A percentile compares a stretch with the other conserved stretches of the same genome.
These are phyloP conservation scores for Sporobolomyces pararoseus DNA, from an alignment of 768 basidiomycete species.

Conservation along the genomic window DNA sequence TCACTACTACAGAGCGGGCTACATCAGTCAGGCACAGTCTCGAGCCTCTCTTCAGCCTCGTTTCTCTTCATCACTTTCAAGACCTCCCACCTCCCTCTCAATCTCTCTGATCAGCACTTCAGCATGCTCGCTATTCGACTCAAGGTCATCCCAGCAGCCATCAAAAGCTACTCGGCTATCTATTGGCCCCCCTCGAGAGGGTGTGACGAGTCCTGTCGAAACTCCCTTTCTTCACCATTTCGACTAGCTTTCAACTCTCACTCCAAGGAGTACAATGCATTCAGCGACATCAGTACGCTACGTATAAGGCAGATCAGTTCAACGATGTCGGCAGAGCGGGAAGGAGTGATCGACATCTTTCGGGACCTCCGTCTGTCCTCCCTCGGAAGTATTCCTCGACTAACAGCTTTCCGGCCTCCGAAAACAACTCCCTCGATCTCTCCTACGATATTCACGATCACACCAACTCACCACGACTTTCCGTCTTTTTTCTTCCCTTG, in stretches of 20 bases:
- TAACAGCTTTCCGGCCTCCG: too few relatives aligned
- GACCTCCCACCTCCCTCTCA: neutral
- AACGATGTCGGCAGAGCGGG: too few relatives aligned
- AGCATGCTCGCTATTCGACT: constrained; percentile 15
- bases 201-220: neutral
- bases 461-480: neutral
- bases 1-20: neutral
- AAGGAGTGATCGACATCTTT: too few relatives aligned
- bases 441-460: neutral
- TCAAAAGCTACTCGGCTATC: neutral
- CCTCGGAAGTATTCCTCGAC: too few relatives aligned
- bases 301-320: too few relatives aligned
- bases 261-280: too few relatives aligned
- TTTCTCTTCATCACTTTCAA: neutral
- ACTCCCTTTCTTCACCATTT: neutral
- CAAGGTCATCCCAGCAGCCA: constrained; percentile 16
- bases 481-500: neutral
- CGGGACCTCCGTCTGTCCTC: too few relatives aligned
- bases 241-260: neutral
- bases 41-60: neutral
- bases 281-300: too few relatives aligned
- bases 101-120: neutral
- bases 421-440: too few relatives aligned
- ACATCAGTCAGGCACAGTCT: neutral
- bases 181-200: neutral